phyloP scores from a whole-genome alignment of 2,329 filamentous ascomycete species.

The Cytospora paraplurivora region DNA sequence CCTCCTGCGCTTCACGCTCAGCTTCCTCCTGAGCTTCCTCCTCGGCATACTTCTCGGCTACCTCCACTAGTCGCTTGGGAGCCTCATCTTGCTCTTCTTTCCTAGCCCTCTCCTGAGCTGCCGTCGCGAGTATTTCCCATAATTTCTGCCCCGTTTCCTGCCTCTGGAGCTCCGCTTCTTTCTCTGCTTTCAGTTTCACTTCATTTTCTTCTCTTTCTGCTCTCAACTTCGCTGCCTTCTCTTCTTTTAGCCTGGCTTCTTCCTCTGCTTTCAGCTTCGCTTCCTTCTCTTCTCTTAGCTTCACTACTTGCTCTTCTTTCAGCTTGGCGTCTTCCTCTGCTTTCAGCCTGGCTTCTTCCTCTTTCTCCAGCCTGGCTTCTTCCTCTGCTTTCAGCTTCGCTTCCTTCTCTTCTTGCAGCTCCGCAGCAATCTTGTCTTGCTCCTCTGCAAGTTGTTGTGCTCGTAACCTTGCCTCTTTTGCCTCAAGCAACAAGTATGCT shows the following conservation, averaged over 20 bases:
- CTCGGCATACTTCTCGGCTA: not conserved
- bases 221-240: not conserved
- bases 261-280: not conserved
- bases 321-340: not conserved
- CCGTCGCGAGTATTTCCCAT: no score
- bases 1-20: not conserved
- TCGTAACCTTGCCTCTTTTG: not conserved
- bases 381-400: not conserved
- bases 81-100: no score
- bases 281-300: not conserved
- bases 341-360: not conserved
- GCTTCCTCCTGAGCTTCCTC: not conserved
- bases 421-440: not conserved
- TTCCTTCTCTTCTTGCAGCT: not conserved
- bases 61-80: not conserved
- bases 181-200: no score
- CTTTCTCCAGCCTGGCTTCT: not conserved
- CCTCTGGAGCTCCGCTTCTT: no score
- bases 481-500: not conserved
- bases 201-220: no score
- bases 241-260: not conserved
- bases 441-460: not conserved
- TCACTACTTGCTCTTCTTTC: not conserved
- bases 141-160: no score
- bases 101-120: no score